A percentile compares a stretch with the other conserved stretches of the same genome.
These are phyloP conservation scores for Euphorbia pulcherrima DNA, from an alignment of 345 rosid genomes.

Conservation along the genomic window DNA sequence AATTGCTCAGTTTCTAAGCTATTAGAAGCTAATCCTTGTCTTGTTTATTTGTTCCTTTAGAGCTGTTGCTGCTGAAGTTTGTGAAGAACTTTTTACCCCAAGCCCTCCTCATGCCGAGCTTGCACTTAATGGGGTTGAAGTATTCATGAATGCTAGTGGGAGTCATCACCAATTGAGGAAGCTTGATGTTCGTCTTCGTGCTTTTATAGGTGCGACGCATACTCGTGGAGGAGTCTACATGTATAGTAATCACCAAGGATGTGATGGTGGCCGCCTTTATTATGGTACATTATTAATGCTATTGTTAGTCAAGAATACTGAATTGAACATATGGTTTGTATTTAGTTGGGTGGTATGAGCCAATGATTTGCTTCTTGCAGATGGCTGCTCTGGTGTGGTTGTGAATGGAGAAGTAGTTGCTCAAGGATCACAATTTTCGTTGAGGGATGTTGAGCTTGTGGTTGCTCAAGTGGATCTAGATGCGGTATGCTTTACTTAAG, in stretches of 20 bases:
- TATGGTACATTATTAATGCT: slow-evolving; percentile 44
- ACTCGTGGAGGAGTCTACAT: slow-evolving; percentile 92
- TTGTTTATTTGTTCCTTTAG: slow-evolving; percentile 29
- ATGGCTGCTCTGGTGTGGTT: slow-evolving; percentile 83
- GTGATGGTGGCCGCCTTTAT: slow-evolving; percentile 93
- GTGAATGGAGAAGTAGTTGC: slow-evolving; percentile 87
- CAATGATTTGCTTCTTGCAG: slow-evolving; percentile 31
- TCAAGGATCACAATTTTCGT: slow-evolving; percentile 91
- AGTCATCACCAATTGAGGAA: slow-evolving; percentile 97
- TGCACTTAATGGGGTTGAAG: slow-evolving; percentile 93
- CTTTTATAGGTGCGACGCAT: slow-evolving; percentile 86
- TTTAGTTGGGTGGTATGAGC: neutral
- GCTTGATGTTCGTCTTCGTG: slow-evolving; percentile 75
- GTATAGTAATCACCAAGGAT: slow-evolving; percentile 98
- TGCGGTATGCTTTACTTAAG: slow-evolving; percentile 50
- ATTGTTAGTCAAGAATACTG: neutral
- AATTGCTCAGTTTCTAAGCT: neutral
- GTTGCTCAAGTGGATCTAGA: slow-evolving; percentile 84
- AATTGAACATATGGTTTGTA: neutral
- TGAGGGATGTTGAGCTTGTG: slow-evolving; percentile 89
- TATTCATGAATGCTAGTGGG: slow-evolving; percentile 98
- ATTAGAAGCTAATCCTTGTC: slow-evolving; percentile 4
- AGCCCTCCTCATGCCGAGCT: slow-evolving; percentile 94
- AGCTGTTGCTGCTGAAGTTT: slow-evolving; percentile 92
- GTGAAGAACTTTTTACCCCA: slow-evolving; percentile 90